Base-by-base conservation (phyloP, 495 filamentous ascomycete genomes). In the Durotheca rogersii region DNA sequence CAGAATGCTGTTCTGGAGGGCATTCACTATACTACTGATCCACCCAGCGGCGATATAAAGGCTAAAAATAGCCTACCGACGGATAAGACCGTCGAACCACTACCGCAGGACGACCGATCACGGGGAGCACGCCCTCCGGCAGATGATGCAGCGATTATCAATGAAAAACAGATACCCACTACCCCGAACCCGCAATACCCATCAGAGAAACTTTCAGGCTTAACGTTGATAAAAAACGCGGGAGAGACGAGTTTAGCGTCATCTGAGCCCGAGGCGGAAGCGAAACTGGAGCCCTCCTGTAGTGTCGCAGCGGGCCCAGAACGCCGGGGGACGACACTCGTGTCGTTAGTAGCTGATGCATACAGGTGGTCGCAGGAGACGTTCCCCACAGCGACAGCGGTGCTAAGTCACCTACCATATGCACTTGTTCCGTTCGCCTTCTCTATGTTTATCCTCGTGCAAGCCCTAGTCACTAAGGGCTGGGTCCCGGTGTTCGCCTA, bases 401-500 rank as follows among this genome's bases (percentile, higher is more conserved):
- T 87, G 0, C 50, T 81, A 3, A 60, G 71, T 2, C 81, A 83
- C 58, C 67, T 87, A 19, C 83, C 83, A 2, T 80, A 79, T 29
- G 75, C 81, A 0, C 72, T 86, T 1, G 69, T 87, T 0, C 83
- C 83, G 3, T 87, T 87, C 54, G 77, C 81, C 1, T 75, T 87
- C 38, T 65, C 73, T 46, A 86, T 87, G 81, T 87, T 87, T 49
- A 72, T 87, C 21, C 75, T 87, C 5, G 82, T 86, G 1, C 81
- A 87, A 54, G 81, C 74, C 0, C 67, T 87, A 17, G 81, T 82
- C 6, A 82, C 79, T 4, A 85, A 83, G 45, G 82, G 83, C 11
- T 86, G 83, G 83, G 80, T 87, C 0, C 71, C 72, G 0, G 80
- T 86, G 2, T 86, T 85, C 54, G 82, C 82, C 0, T 74, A 81